Conservation (phyloP, 352 stramenopile species). For the Globisporangium iwayamae region DNA sequence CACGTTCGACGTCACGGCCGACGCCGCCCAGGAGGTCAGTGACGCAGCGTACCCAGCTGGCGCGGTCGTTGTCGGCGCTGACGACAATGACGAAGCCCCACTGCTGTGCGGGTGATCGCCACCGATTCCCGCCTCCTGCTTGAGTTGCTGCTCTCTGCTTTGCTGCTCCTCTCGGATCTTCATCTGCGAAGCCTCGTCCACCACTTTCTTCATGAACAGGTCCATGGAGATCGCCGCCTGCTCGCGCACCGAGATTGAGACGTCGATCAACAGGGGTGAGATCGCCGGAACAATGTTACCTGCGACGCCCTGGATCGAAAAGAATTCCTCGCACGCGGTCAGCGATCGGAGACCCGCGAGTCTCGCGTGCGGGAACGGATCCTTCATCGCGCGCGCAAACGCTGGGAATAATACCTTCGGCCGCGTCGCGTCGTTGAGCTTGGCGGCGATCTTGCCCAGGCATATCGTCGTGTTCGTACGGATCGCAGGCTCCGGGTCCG, state of each 20-base stretch:
- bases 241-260: conserved; percentile 74
- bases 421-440: conserved; percentile 83
- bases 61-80: conserved; percentile 22
- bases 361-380: conserved; percentile 87
- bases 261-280: conserved; percentile 71
- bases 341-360: conserved; percentile 82
- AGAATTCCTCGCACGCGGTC: conserved; percentile 79
- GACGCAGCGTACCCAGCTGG: conserved; percentile 55
- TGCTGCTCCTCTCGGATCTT: conserved; percentile 72
- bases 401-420: conserved; percentile 88
- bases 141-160: conserved; percentile 54
- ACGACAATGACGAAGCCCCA: conserved; percentile 15
- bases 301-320: conserved; percentile 66
- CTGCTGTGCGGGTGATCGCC: conserved; percentile 1
- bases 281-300: conserved; percentile 75
- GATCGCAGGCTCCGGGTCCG: conserved; percentile 88
- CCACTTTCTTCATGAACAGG: conserved; percentile 80
- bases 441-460: conserved; percentile 82
- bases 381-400: conserved; percentile 78
- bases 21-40: conserved; percentile 73
- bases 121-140: conserved; percentile 32
- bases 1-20: conserved; percentile 62
- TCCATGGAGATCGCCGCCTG: conserved; percentile 73
- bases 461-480: conserved; percentile 93
- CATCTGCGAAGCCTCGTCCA: conserved; percentile 74